Base-by-base conservation (phyloP, 2,329 filamentous ascomycete species). In the Elsinoe ampelina region DNA sequence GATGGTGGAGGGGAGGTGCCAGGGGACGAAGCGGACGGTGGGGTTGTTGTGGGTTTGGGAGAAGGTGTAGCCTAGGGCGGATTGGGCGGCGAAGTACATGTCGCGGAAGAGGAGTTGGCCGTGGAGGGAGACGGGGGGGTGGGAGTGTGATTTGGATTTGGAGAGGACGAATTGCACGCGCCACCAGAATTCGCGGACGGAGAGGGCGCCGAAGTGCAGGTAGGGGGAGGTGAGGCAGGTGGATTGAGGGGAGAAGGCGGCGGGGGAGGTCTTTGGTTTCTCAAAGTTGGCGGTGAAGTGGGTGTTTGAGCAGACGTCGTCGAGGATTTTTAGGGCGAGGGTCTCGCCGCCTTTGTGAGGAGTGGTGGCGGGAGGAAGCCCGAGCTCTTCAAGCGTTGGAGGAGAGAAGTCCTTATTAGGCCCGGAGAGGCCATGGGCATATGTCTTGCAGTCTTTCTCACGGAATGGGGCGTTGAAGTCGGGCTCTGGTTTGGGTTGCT, bases 41-140 rank as follows among this genome's bases (percentile, higher is more conserved):
- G 77, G 68, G 63, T 91, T 91, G 35, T 80, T 79, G 50, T 79
- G 73, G 0, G 84, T 84, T 63, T 87, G 85, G 1, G 72, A 75
- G 62, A 88, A 90, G 0, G 73, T 64, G 32, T 78, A 74, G 0
- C 86, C 86, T 1, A 89, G 72, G 0, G 80, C 77, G 0, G 86
- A 85, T 66, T 91, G 86, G 0, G 86, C 86, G 12, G 80, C 86
- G 63, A 91, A 90, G 69, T 90, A 91, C 87, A 91, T 91, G 66
- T 91, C 87, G 13, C 87, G 78, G 68, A 91, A 91, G 10, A 89
- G 73, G 1, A 91, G 70, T 63, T 91, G 87, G 2, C 87, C 87
- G 0, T 79, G 83, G 13, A 91, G 69, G 59, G 81, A 86, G n/a
- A 81, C 81, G 0, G 87, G 87, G 0, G 84, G 82, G 2, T 71